Evolutionary conservation across 202 grass and related monocot species (phyloP).

Genomic region (Setaria viridis): DNA sequence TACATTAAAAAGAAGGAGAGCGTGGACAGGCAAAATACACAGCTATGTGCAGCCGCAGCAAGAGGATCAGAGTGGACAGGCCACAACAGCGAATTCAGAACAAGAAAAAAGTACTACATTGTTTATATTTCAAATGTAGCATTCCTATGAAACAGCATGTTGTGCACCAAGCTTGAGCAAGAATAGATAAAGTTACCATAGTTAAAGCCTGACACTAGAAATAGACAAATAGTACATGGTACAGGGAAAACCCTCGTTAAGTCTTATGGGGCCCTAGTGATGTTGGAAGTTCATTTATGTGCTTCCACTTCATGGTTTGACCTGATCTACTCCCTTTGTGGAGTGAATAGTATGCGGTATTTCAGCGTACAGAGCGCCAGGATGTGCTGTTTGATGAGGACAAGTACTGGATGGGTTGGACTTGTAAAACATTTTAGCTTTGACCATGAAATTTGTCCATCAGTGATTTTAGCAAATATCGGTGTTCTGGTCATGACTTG

Average conservation of each 20-base stretch:
- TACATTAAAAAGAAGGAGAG: no score
- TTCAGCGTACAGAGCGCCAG: not conserved
- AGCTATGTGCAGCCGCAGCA: not conserved
- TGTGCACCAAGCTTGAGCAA: not conserved
- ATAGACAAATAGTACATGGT: not conserved
- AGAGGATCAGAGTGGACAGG: not conserved
- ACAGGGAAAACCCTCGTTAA: not conserved
- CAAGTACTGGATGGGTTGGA: not conserved
- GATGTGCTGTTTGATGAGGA: not conserved
- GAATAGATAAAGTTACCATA: not conserved
- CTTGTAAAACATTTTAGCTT: constrained; percentile 8
- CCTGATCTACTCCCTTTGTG: not conserved
- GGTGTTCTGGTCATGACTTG: not conserved
- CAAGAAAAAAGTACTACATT: not conserved
- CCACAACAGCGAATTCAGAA: not conserved
- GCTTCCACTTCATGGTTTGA: constrained; percentile 7
- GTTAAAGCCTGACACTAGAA: not conserved
- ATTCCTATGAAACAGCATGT: not conserved
- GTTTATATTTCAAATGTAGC: not conserved
- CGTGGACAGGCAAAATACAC: not conserved
- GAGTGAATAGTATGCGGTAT: not conserved
- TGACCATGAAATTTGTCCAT: not conserved
- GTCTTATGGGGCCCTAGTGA: not conserved
- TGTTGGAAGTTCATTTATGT: constrained; percentile 10
- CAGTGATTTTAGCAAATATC: not conserved